These are phyloP conservation scores for Apiospora phragmitis DNA, from an alignment of 2,329 filamentous ascomycete species.

Conservation along the genomic window DNA sequence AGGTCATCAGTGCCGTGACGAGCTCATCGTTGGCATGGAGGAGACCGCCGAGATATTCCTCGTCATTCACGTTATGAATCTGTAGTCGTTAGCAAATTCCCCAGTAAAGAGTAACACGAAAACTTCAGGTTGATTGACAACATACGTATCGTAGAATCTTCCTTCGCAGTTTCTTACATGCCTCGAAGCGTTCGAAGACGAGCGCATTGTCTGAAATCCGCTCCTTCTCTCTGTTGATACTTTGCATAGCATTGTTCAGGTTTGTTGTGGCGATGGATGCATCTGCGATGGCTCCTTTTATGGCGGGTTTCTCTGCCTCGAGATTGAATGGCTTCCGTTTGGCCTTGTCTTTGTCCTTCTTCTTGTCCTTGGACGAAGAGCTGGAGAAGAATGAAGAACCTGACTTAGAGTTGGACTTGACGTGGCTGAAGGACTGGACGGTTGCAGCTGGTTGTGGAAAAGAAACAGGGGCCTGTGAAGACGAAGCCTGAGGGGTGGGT, in stretches of 20 bases:
- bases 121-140: conserved; percentile 14
- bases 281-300: conserved; percentile 87
- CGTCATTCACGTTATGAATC: conserved; percentile 88
- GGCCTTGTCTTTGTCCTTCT: conserved; percentile 55
- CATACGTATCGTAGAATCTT: conserved; percentile 81
- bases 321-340: conserved; percentile 73
- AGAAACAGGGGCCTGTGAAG: conserved; percentile 29
- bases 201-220: conserved; percentile 82
- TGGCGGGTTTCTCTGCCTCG: conserved; percentile 81
- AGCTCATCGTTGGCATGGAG: conserved; percentile 95
- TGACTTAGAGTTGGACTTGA: conserved; percentile 36
- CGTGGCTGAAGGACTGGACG: conserved; percentile 40
- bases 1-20: conserved; percentile 90
- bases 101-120: not conserved
- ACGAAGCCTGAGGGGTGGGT: conserved; percentile 29
- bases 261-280: conserved; percentile 90
- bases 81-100: conserved; percentile 33
- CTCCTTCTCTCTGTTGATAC: conserved; percentile 86
- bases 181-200: conserved; percentile 77
- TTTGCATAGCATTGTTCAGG: conserved; percentile 80
- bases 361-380: conserved; percentile 50
- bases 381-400: conserved; percentile 39
- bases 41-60: conserved; percentile 88
- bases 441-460: conserved; percentile 30
- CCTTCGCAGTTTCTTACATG: conserved; percentile 80